Evolutionary conservation across 1,139 yeast species (phyloP).

Genomic region (Petasospora rhodanensis): DNA sequence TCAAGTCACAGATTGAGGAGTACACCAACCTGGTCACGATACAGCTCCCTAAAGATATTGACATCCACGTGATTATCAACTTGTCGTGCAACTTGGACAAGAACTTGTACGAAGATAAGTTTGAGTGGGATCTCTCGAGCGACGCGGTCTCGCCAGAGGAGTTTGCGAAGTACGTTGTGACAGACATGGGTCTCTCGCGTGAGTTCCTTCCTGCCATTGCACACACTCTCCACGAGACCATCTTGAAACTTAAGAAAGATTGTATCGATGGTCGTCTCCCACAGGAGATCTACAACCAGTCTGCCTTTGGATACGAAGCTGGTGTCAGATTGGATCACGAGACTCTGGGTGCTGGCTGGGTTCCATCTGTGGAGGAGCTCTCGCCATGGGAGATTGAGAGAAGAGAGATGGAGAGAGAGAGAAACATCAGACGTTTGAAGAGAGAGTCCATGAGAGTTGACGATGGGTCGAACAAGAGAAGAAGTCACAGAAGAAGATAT

Average conservation of each 20-base stretch:
- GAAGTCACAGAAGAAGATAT: slow-evolving; percentile 47
- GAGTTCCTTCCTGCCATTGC: slow-evolving; percentile 92
- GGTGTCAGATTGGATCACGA: slow-evolving; percentile 63
- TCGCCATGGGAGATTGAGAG: slow-evolving; percentile 93
- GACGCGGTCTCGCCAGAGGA: slow-evolving; percentile 71
- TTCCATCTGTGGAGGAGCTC: slow-evolving; percentile 79
- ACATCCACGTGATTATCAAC: slow-evolving; percentile 72
- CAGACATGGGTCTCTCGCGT: slow-evolving; percentile 76
- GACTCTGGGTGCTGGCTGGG: slow-evolving; percentile 73
- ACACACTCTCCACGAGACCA: slow-evolving; percentile 77
- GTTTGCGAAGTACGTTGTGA: slow-evolving; percentile 78
- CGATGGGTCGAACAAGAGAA: slow-evolving; percentile 42
- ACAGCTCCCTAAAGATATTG: slow-evolving; percentile 59
- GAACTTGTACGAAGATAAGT: slow-evolving; percentile 82
- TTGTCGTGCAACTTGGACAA: slow-evolving; percentile 81
- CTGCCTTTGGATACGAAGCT: slow-evolving; percentile 55
- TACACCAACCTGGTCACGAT: slow-evolving; percentile 61
- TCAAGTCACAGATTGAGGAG: slow-evolving; percentile 77
- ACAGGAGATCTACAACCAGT: slow-evolving; percentile 53
- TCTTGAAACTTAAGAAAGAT: slow-evolving; percentile 74
- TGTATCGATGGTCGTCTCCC: slow-evolving; percentile 74
- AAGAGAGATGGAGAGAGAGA: slow-evolving; percentile 90
- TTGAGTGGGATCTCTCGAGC: slow-evolving; percentile 84
- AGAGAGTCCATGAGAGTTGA: slow-evolving; percentile 78
- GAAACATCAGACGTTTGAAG: slow-evolving; percentile 85